These are phyloP conservation scores for Paracamarosporium sp. DNA, from an alignment of 2,329 filamentous ascomycete genomes.

Conservation along the genomic window DNA sequence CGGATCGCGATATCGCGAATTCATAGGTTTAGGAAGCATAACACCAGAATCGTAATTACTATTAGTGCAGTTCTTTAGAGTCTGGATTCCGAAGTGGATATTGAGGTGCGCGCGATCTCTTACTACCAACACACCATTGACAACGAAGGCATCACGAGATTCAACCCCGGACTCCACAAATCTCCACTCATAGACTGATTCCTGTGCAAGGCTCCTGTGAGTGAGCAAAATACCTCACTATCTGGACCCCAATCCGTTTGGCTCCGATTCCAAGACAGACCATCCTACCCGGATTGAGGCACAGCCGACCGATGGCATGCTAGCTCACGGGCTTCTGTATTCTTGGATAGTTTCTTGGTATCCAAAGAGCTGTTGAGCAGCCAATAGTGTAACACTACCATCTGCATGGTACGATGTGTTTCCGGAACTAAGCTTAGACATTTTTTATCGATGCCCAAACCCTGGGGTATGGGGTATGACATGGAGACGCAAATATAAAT, in stretches of 20 bases:
- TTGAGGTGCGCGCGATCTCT: not conserved
- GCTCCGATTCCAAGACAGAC: slow-evolving; percentile 2
- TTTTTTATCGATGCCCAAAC: not conserved
- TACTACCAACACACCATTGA: not conserved
- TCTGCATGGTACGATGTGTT: not conserved
- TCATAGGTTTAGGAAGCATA: not conserved
- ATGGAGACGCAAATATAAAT: slow-evolving; percentile 1
- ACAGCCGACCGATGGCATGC: not conserved
- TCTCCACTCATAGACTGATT: not conserved
- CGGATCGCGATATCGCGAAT: not conserved
- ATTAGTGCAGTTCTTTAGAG: not conserved
- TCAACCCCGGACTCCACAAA: slow-evolving; percentile 1
- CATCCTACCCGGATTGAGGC: not conserved
- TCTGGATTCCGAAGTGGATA: not conserved
- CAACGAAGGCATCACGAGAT: not conserved
- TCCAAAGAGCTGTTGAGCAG: not conserved
- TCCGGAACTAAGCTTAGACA: not conserved
- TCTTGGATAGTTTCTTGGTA: slow-evolving; percentile 8
- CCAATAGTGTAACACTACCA: not conserved
- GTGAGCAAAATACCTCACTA: not conserved
- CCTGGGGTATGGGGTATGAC: not conserved
- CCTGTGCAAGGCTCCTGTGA: not conserved
- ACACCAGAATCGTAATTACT: not conserved
- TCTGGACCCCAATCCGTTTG: not conserved
- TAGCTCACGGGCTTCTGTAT: not conserved